Evolutionary conservation across 1,284 basidiomycete species (phyloP).

Genomic region (Fistulinella cinereoalba): DNA sequence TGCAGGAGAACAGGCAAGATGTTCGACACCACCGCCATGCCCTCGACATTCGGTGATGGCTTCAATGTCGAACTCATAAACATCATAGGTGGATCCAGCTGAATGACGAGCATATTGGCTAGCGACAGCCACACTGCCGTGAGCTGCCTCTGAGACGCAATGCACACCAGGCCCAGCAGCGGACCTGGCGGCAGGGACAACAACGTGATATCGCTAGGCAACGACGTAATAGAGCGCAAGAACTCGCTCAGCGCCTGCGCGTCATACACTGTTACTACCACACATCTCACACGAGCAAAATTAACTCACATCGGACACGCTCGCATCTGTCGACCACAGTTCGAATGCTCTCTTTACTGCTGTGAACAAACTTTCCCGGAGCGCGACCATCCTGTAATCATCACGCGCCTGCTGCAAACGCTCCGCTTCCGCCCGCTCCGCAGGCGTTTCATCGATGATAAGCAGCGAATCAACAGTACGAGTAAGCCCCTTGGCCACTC

Average conservation of each 20-base stretch:
- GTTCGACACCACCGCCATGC: slow-evolving; percentile 46
- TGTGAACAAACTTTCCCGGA: slow-evolving; percentile 63
- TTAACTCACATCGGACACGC: slow-evolving; percentile 66
- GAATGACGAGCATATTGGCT: slow-evolving; percentile 72
- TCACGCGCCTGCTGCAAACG: slow-evolving; percentile 59
- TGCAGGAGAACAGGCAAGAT: slow-evolving; percentile 61
- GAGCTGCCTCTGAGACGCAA: slow-evolving; percentile 68
- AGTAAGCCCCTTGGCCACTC: slow-evolving; percentile 82
- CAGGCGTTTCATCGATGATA: slow-evolving; percentile 57
- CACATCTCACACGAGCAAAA: background rate
- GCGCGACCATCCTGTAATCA: slow-evolving; percentile 58
- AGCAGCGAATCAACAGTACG: slow-evolving; percentile 68
- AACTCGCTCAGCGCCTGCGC: slow-evolving; percentile 71
- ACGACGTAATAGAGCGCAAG: slow-evolving; percentile 76
- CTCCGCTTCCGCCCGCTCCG: slow-evolving; percentile 46
- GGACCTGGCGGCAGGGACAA: slow-evolving; percentile 78
- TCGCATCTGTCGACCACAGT: slow-evolving; percentile 73
- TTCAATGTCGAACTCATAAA: slow-evolving; percentile 44
- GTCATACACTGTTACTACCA: slow-evolving; percentile 6
- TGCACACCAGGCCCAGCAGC: slow-evolving; percentile 73
- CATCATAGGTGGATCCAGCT: slow-evolving; percentile 71
- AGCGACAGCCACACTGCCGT: slow-evolving; percentile 84
- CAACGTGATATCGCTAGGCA: slow-evolving; percentile 70
- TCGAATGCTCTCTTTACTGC: slow-evolving; percentile 62
- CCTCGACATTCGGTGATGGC: slow-evolving; percentile 40